These are phyloP conservation scores for Ophiobolus disseminans DNA, from an alignment of 2,329 filamentous ascomycete genomes.

Conservation along the genomic window DNA sequence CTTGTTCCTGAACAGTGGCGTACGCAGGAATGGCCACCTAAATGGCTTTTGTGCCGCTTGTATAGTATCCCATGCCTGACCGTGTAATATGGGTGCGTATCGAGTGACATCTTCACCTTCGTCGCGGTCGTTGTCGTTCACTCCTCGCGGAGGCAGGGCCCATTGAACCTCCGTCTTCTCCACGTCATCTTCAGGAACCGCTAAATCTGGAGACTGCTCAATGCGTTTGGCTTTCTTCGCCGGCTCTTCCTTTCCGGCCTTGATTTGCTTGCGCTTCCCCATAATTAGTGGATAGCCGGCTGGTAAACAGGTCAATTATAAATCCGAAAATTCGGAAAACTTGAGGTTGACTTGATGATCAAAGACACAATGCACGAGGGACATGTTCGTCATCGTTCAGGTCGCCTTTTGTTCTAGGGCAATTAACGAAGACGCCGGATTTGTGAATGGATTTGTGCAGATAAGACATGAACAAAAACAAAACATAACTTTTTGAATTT, in stretches of 20 bases:
- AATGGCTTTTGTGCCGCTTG: slow-evolving; percentile 4
- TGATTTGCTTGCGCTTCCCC: background rate
- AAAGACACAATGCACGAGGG: background rate
- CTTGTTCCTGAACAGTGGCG: too few relatives aligned
- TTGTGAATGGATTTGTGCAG: slow-evolving; percentile 3
- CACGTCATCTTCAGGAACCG: background rate
- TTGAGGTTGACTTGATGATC: background rate
- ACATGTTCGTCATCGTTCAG: background rate
- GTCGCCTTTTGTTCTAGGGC: slow-evolving; percentile 2
- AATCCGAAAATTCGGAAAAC: too few relatives aligned
- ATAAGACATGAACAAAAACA: background rate
- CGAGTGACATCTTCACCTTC: background rate
- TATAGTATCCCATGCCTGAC: slow-evolving; percentile 2
- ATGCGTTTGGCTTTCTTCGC: background rate
- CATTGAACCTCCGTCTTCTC: background rate
- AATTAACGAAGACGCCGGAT: slow-evolving; percentile 3
- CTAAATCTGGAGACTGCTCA: background rate
- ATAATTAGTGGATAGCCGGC: too few relatives aligned
- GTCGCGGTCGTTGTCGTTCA: background rate
- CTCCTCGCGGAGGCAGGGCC: background rate
- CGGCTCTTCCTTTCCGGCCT: background rate
- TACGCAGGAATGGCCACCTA: slow-evolving; percentile 8
- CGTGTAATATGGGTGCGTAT: slow-evolving; percentile 9
- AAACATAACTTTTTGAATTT: background rate
- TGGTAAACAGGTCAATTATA: too few relatives aligned